phyloP scores from a whole-genome alignment of 352 stramenopile genomes.

The Globisporangium nodosum region DNA sequence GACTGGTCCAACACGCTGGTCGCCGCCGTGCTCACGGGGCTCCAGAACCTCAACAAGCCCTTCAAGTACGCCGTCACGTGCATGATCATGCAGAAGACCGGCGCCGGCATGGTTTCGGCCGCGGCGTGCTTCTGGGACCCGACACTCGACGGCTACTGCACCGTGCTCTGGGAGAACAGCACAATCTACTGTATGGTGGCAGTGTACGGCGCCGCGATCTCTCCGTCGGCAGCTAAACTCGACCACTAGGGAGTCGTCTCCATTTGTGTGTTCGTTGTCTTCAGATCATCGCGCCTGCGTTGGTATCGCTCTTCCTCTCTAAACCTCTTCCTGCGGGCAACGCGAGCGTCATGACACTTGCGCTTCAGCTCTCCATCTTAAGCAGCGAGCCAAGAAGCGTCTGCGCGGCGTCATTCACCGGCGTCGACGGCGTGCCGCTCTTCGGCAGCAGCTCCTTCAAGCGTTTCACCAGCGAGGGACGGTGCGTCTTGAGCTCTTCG shows the following conservation, averaged over 20 bases:
- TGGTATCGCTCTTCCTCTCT: background rate
- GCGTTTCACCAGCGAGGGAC: conserved; percentile 25
- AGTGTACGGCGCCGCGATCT: conserved; percentile 78
- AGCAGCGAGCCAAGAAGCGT: conserved; percentile 40
- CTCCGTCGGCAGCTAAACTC: conserved; percentile 67
- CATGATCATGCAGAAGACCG: conserved; percentile 85
- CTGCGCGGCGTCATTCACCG: conserved; percentile 44
- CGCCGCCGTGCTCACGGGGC: conserved; percentile 63
- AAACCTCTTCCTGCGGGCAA: background rate
- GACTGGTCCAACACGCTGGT: conserved; percentile 84
- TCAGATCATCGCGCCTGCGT: background rate
- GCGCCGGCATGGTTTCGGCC: conserved; percentile 58
- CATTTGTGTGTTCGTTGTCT: background rate
- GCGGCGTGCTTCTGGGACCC: conserved; percentile 77
- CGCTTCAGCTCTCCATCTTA: conserved; percentile 11
- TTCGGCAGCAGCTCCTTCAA: conserved; percentile 25
- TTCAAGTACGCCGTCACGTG: conserved; percentile 86
- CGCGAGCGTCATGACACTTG: background rate
- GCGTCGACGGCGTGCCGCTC: conserved; percentile 15
- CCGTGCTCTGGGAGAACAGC: conserved; percentile 81
- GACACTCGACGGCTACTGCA: conserved; percentile 74
- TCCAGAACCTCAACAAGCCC: conserved; percentile 85
- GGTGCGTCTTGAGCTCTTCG: conserved; percentile 29
- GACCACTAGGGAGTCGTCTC: conserved; percentile 33
- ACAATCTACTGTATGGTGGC: conserved; percentile 83